Percentiles rank a stretch among this genome's conserved stretches.
phyloP scores from a whole-genome alignment of 345 rosid species.

The Gossypium australe region DNA sequence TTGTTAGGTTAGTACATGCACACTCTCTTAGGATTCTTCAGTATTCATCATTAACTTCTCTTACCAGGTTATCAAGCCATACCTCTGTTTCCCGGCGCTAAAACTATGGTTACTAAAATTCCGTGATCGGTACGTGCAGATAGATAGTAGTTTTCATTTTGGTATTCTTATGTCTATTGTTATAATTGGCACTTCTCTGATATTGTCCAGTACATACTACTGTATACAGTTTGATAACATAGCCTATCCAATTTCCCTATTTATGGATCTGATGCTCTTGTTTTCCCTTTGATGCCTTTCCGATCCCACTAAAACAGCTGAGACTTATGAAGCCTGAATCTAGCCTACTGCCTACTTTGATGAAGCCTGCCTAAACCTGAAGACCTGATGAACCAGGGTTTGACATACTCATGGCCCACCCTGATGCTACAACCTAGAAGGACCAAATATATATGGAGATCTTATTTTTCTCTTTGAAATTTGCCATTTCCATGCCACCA shows the following conservation, averaged over 20 bases:
- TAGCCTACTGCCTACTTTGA: constrained; percentile 65
- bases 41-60: constrained; percentile 38
- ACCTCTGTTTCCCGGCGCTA: constrained; percentile 67
- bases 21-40: constrained; percentile 17
- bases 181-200: constrained; percentile 24
- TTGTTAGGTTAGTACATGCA: not conserved
- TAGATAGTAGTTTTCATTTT: constrained; percentile 28
- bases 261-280: constrained; percentile 66
- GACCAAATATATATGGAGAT: constrained; percentile 55
- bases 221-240: constrained; percentile 35
- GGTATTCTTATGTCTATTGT: constrained; percentile 15
- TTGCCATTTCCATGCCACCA: constrained; percentile 55
- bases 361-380: constrained; percentile 91
- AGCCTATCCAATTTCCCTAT: constrained; percentile 56
- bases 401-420: constrained; percentile 66
- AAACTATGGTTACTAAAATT: constrained; percentile 73
- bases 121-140: constrained; percentile 43
- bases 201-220: constrained; percentile 23
- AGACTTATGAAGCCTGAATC: constrained; percentile 89
- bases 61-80: constrained; percentile 86
- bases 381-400: constrained; percentile 83
- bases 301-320: constrained; percentile 82
- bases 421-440: constrained; percentile 69
- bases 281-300: constrained; percentile 74
- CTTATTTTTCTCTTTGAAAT: constrained; percentile 31